Evolutionary conservation across 805 yeast genomes (phyloP), one percentile per base, ranked within the genome.

Genomic region (Maudiozyma saulgeensis): DNA sequence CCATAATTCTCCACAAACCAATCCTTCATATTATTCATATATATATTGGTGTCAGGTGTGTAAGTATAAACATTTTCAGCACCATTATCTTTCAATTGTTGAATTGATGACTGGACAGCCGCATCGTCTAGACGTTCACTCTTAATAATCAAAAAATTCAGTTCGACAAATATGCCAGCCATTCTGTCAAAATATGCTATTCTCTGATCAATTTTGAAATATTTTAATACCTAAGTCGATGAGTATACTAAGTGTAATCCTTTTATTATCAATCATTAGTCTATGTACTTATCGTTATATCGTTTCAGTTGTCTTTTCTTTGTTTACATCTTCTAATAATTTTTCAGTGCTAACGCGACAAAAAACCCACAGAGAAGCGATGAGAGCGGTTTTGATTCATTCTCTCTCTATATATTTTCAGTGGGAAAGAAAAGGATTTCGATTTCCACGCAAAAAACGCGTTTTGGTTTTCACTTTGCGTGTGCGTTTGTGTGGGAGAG

Each of bases 131-230:
- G 15, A 23, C 23, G 19, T 31, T 43, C 46, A 8, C 49, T 44
- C 4, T 50, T 53, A 26, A 60, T 53, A 12, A 62, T 47, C 28
- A 60, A 48, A 18, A 62, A 55, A 41, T 58, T 60, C 46, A 61
- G 47, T 45, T 51, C 49, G 6, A 52, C 49, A 51, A 62, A 62
- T 19, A 54, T 26, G 18, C 28, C 26, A 28, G 18, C 16, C 28
- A 11, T 41, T 21, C 23, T 21, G 23, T 4, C 23, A 21, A 21
- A 21, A 21, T 21, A 21, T 21, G 23, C 23, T 21, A 21, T 3
- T 3, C 23, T 21, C 23, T 21, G 4, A 21, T 21, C 4, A 4
- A 21, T 21, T 4, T 21, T 4, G 4, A 21, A 21, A 3, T 21
- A 21, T 21, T 4, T 21, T 4, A 21, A 21, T 21, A 21, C 4